Base-by-base conservation (phyloP, 1,139 yeast genomes). In the Petasospora fabianii region DNA sequence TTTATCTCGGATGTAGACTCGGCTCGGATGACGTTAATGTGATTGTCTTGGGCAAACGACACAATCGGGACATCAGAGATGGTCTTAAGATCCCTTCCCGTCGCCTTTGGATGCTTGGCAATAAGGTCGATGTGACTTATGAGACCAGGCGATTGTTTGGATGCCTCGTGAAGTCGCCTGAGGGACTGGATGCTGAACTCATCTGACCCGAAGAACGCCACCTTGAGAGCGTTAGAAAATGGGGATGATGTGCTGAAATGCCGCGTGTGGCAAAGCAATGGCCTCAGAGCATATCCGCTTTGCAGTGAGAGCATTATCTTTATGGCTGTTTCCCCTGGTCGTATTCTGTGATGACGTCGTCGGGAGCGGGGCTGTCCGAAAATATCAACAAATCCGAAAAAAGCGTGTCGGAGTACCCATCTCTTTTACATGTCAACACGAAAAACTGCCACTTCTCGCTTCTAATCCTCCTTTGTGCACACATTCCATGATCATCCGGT, bases 131-230 rank as follows among this genome's bases (percentile, higher is more conserved):
- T 59, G 1, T 64, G 54, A 3, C 60, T 59, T n/a, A 77, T 66
- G 5, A 58, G 48, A 0, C 51, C 46, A 0, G 69, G 65, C 13
- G 54, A 45, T 11, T 42, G 18, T n/a, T 46, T 33, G 38, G 60
- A 58, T 32, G 73, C 60, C 3, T 63, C 55, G 3, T 69, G 48
- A 6, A 87, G 60, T 13, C 64, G 68, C 10, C 61, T 52, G 31
- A 88, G 65, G 6, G 90, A 75, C 9, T 64, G 65, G 7, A 80
- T 72, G 47, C 95, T 81, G 62, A 87, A 88, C 28, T 59, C 59
- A 54, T 88, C 97, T 5, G 92, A 77, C 1, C 97, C 97, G 59
- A 90, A 88, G 56, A 80, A 85, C 2, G 57, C 57, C 5, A 54
- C 34, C 17, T 32, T 49, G 9, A 48, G 39, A 5, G 38, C 35